Base-by-base conservation (phyloP, 1,284 basidiomycete species). In the Leccinum colubrinum region DNA sequence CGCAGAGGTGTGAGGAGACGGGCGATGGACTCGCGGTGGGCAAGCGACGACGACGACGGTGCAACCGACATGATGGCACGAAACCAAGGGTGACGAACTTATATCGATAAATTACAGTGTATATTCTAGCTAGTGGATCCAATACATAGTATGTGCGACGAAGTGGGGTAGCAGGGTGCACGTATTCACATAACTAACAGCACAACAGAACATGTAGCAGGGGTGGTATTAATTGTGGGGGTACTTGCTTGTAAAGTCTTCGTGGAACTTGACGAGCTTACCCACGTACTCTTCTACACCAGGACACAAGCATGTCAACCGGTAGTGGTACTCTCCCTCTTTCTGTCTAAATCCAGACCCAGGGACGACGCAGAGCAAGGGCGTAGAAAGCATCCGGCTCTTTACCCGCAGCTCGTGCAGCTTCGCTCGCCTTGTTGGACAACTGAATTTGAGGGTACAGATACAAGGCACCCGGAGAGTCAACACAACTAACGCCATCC, bases 301-400 rank as follows among this genome's bases (percentile, higher is more conserved):
- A 3, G 92, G 93, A 73, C 93, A 95, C 65, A 96, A 77, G 64
- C 94, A 95, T 11, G 94, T 95, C 74, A 95, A 76, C 51, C 95
- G 80, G 71, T 97, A 90, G 77, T 98, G 95, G 76, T 87, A 88
- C 70, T 94, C 90, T 37, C 90, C 93, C 56, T 88, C 86, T 76
- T 85, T 88, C 80, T 97, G 95, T 3, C 95, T 95, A 72, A 98
- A 97, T 7, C 95, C 95, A 59, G 87, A 89, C 0, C 95, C 95
- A 7, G 94, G 92, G 1, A 97, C 91, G 22, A 94, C 93, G 70
- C 95, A 97, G 68, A 97, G 84, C 85, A 59, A 96, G 79, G 35
- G 93, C 86, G 72, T 98, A 98, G 72, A 96, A 90, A 59, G 88
- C 89, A 74, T 98, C 95, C 3, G 95, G 90, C 65, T 84, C 83